These are phyloP conservation scores for Cladosporium austrohemisphaericum DNA, from an alignment of 2,329 filamentous ascomycete genomes.

Conservation along the genomic window DNA sequence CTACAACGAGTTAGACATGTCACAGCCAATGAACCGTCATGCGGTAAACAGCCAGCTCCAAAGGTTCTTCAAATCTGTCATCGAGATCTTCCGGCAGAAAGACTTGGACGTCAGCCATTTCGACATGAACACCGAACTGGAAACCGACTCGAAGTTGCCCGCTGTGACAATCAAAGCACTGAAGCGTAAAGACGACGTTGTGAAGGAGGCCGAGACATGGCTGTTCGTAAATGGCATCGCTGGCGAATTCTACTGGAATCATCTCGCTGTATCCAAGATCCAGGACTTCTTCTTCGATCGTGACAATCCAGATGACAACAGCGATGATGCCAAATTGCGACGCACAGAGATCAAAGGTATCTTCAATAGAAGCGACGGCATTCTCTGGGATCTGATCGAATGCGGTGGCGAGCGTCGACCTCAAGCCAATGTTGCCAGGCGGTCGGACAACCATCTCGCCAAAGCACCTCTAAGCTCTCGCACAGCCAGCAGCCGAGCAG, in stretches of 20 bases:
- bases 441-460: not conserved
- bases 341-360: conserved; percentile 4
- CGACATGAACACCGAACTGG: conserved; percentile 4
- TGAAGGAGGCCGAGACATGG: not conserved
- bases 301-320: not conserved
- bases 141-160: not conserved
- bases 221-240: conserved; percentile 12
- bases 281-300: conserved; percentile 13
- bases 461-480: not conserved
- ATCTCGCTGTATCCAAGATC: not conserved
- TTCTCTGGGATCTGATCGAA: conserved; percentile 12
- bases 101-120: not conserved
- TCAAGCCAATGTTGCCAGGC: not conserved
- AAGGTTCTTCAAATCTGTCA: conserved; percentile 11
- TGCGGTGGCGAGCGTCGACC: conserved; percentile 11
- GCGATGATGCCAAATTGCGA: not conserved
- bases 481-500: conserved; percentile 6
- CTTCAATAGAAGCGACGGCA: conserved; percentile 13
- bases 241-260: conserved; percentile 13
- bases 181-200: conserved; percentile 1
- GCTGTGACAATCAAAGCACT: not conserved
- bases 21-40: conserved; percentile 3
- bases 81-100: conserved; percentile 5
- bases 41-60: conserved; percentile 8
- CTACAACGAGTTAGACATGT: conserved; percentile 8